Evolutionary conservation across 768 basidiomycete species (phyloP), one percentile per base, ranked within the genome.

Genomic region (Lactarius akahatsu): DNA sequence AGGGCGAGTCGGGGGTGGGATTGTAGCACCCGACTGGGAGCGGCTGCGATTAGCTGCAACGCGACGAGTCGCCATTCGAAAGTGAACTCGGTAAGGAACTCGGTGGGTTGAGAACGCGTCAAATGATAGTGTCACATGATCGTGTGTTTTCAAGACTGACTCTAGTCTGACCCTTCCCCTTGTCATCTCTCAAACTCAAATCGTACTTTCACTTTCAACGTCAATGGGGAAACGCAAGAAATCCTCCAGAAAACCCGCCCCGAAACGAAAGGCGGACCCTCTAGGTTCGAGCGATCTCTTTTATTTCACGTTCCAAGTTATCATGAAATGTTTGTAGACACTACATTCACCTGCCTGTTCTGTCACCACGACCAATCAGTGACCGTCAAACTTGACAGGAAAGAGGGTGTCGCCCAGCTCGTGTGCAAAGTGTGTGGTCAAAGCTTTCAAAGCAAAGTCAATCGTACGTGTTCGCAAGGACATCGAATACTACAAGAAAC

Each of bases 281-380:
- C 81, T 94, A 16, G 93, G 92, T 93, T 60, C 65, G 84, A 57
- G 18, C 8, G 34, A 0, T 43, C 13, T 43, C 9, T 61, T 26
- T 5, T 57, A 20, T 61, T 11, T 23, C 61, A 43, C 36, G 66
- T 30, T 40, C 64, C 43, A 62, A 61, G 36, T 56, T 47, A 45
- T 45, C 50, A 58, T 40, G 59, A 16, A 52, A 50, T 10, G 54
- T 15, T 32, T 62, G 34, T 75, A 94, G 92, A 94, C 72, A 90
- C 88, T 11, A 83, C 86, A 41, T 94, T 94, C 75, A 91, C 91
- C 32, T 94, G 92, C 76, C 78, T 94, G 16, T 94, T 92, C 77
- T 94, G 92, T 74, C 88, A 94, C 78, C 92, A 94, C 75, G 91
- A 94, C 75, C 91, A 90, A 74, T 91, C 92, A 26, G 91, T 94